phyloP scores from a whole-genome alignment of 495 filamentous ascomycete genomes.

The Stereocaulon alpinum region DNA sequence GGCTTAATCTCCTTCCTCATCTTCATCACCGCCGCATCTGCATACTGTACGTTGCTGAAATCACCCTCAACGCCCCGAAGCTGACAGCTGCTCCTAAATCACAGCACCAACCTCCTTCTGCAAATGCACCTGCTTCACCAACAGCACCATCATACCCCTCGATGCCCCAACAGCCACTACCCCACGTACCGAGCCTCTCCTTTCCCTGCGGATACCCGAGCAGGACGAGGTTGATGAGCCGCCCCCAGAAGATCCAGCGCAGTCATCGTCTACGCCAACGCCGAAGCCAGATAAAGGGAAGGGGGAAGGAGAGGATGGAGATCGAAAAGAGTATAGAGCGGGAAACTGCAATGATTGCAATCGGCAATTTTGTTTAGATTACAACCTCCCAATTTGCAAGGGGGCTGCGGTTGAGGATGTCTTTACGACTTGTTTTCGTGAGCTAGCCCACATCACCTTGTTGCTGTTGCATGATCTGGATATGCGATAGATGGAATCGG shows the following conservation, averaged over 20 bases:
- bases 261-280: neutral
- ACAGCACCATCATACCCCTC: conserved; percentile 80
- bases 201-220: conserved; percentile 25
- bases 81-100: neutral
- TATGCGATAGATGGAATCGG: neutral
- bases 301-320: conserved; percentile 13
- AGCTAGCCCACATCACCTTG: conserved; percentile 18
- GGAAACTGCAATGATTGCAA: conserved; percentile 77
- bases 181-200: conserved; percentile 21
- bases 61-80: neutral
- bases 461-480: neutral
- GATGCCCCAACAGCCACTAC: conserved; percentile 35
- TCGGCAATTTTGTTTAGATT: conserved; percentile 76
- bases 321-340: conserved; percentile 29
- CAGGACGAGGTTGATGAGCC: conserved; percentile 14
- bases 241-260: conserved; percentile 4
- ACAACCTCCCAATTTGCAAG: conserved; percentile 78
- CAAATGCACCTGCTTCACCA: conserved; percentile 93
- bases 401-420: conserved; percentile 78
- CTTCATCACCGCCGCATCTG: conserved; percentile 10
- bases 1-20: conserved; percentile 6
- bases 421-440: conserved; percentile 81
- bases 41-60: conserved; percentile 13
- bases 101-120: conserved; percentile 68
- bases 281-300: neutral